A percentile compares a stretch with the other conserved stretches of the same genome.
phyloP scores from a whole-genome alignment of 805 yeast species.

The Teunomyces lycoperdinae region DNA sequence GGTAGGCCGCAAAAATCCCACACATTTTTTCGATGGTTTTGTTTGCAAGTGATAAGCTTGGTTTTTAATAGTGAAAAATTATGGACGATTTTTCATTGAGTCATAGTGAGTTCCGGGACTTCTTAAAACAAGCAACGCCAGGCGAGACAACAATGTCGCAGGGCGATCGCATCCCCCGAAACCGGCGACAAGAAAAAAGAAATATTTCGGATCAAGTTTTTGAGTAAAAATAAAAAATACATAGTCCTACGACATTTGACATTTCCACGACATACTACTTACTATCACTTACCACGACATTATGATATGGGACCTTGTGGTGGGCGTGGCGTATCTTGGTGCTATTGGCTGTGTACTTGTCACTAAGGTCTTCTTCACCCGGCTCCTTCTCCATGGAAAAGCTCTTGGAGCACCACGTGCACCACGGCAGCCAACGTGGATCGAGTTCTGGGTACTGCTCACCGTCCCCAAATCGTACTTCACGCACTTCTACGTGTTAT shows the following conservation, averaged over 20 bases:
- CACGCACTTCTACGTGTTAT: conserved; percentile 56
- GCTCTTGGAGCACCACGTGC: neutral
- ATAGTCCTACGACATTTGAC: neutral
- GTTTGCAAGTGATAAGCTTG: neutral
- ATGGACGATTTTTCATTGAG: conserved; percentile 4
- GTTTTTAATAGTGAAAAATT: conserved; percentile 2
- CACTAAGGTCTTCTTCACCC: conserved; percentile 15
- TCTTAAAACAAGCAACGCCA: neutral
- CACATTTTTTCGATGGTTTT: conserved; percentile 56
- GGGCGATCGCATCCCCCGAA: neutral
- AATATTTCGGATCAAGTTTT: too few relatives aligned
- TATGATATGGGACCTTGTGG: neutral
- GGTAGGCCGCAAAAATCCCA: conserved; percentile 94
- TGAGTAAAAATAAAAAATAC: too few relatives aligned
- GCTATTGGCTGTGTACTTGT: conserved; percentile 8
- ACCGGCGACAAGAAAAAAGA: neutral
- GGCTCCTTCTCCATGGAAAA: conserved; percentile 24
- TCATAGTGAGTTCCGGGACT: conserved; percentile 1
- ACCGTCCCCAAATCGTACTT: conserved; percentile 67
- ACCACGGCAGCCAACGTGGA: neutral
- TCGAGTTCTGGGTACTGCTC: conserved; percentile 10
- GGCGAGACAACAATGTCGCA: neutral
- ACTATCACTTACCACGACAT: neutral
- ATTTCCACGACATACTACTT: neutral
- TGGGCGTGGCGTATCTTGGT: neutral